These are phyloP conservation scores for Tetrahymena elliotti DNA, from an alignment of 73 alveolate species.

Conservation along the genomic window DNA sequence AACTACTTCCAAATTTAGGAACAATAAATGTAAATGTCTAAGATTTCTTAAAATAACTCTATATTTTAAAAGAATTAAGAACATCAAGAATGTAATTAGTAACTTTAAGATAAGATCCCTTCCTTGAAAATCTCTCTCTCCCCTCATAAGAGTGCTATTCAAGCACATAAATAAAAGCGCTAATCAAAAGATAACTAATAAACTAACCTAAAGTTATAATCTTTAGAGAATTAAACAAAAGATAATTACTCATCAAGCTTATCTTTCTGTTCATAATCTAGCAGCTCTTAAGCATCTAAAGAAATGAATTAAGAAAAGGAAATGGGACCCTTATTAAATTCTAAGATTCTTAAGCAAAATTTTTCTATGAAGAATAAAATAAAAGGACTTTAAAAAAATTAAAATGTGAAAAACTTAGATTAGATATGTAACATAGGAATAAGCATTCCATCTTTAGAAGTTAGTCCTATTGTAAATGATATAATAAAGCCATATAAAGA, in stretches of 20 bases:
- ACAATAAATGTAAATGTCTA: not conserved
- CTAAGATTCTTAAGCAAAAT: not conserved
- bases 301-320: not conserved
- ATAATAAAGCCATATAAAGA: not conserved
- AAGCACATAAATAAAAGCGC: not conserved
- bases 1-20: not conserved
- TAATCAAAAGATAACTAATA: not conserved
- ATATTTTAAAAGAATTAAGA: too few relatives aligned
- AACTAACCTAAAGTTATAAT: not conserved
- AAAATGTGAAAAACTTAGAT: not conserved
- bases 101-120: not conserved
- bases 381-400: not conserved
- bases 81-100: not conserved
- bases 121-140: not conserved
- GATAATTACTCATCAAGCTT: not conserved
- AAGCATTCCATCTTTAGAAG: not conserved
- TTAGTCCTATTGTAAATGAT: not conserved
- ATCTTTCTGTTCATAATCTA: not conserved
- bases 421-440: not conserved
- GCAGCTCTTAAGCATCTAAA: not conserved
- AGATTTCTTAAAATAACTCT: too few relatives aligned
- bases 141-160: not conserved
- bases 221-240: not conserved
- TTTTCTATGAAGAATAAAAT: not conserved
- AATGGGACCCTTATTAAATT: not conserved